A percentile compares a stretch with the other conserved stretches of the same genome.
These are phyloP conservation scores for Populus hybrid DNA, from an alignment of 441 rosid species.

Conservation along the genomic window DNA sequence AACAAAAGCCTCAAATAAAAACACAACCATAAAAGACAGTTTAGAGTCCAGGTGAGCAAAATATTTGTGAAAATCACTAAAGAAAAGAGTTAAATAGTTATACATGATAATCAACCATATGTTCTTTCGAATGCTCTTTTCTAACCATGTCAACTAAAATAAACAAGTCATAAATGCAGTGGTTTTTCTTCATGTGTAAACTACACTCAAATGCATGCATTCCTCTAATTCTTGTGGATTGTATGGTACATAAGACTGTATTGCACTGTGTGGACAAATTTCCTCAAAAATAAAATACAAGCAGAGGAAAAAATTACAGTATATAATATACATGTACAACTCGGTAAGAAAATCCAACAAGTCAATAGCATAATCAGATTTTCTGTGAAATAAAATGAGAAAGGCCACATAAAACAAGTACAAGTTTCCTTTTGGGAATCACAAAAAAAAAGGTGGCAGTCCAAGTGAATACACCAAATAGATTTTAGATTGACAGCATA, in stretches of 20 bases:
- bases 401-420: neutral
- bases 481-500: neutral
- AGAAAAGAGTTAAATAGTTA: neutral
- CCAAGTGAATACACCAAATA: neutral
- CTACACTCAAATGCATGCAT: neutral
- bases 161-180: neutral
- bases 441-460: neutral
- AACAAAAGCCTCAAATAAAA: neutral
- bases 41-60: neutral
- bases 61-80: neutral
- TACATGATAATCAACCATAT: neutral
- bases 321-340: neutral
- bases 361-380: neutral
- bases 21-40: constrained; percentile 3
- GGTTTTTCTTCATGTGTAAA: neutral
- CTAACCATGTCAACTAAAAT: neutral
- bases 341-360: neutral
- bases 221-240: no score
- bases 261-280: neutral
- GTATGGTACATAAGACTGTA: neutral
- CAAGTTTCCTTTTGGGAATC: neutral
- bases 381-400: neutral
- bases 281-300: neutral
- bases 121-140: neutral
- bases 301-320: neutral